Conservation (phyloP, 2,329 filamentous ascomycete species). For the Colletotrichum tanaceti region DNA sequence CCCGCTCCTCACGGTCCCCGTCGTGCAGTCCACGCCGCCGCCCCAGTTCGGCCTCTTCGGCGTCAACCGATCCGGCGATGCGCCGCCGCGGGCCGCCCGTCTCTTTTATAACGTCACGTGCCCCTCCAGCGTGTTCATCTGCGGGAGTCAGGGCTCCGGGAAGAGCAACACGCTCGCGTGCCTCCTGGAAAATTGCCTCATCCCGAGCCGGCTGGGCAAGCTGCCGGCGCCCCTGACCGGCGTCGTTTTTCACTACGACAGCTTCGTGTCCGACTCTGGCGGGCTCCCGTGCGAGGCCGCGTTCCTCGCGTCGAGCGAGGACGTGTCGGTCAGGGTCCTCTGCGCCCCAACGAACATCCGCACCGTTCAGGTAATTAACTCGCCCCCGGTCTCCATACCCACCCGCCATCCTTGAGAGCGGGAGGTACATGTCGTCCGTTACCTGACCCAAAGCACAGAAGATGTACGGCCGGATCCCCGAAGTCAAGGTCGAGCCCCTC, state of each 20-base stretch:
- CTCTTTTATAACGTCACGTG: slow-evolving; percentile 60
- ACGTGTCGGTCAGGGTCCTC: slow-evolving; percentile 63
- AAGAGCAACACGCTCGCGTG: slow-evolving; percentile 72
- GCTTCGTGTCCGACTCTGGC: slow-evolving; percentile 60
- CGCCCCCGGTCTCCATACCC: too few relatives aligned
- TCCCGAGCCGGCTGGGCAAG: slow-evolving; percentile 56
- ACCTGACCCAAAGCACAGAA: slow-evolving; percentile 43
- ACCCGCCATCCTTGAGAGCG: not conserved
- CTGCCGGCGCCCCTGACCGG: slow-evolving; percentile 67
- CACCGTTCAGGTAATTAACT: slow-evolving; percentile 46
- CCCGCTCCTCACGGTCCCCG: slow-evolving; percentile 27
- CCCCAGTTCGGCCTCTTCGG: slow-evolving; percentile 43
- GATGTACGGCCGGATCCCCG: slow-evolving; percentile 56
- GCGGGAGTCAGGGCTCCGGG: slow-evolving; percentile 72
- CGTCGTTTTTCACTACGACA: slow-evolving; percentile 74
- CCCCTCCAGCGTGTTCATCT: slow-evolving; percentile 72
- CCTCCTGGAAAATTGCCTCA: slow-evolving; percentile 67
- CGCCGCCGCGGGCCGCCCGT: slow-evolving; percentile 38
- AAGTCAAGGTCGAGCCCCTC: slow-evolving; percentile 62
- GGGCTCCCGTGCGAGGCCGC: slow-evolving; percentile 70
- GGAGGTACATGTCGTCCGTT: too few relatives aligned
- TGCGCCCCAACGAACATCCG: slow-evolving; percentile 65
- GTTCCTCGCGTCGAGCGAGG: slow-evolving; percentile 58
- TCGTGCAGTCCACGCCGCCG: not conserved
- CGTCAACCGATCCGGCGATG: slow-evolving; percentile 37